These are phyloP conservation scores for Colletotrichum lentis DNA, from an alignment of 2,329 filamentous ascomycete genomes.

Conservation along the genomic window DNA sequence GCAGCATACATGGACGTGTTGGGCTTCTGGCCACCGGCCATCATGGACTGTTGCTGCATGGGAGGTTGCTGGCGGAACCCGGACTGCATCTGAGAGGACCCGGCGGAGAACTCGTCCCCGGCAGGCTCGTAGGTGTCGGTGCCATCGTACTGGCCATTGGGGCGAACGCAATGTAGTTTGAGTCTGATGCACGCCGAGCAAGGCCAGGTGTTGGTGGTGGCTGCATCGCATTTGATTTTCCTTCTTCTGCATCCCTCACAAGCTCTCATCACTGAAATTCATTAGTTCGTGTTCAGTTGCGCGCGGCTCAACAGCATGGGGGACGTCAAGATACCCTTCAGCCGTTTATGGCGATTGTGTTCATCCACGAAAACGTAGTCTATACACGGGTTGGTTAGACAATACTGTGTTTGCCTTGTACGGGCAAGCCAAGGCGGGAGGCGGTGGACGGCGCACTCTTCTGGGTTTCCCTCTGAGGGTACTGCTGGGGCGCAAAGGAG, in stretches of 20 bases:
- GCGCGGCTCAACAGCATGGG: background rate
- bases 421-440: constrained; percentile 5
- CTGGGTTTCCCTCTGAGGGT: constrained; percentile 72
- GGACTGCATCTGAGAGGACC: constrained; percentile 52
- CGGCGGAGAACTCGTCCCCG: constrained; percentile 47
- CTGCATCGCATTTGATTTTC: constrained; percentile 98
- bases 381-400: constrained; percentile 53
- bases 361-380: constrained; percentile 99
- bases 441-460: constrained; percentile 70
- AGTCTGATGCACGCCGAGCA: constrained; percentile 92
- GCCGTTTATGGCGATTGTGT: constrained; percentile 94
- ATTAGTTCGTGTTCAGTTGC: constrained; percentile 26
- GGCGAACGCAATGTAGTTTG: constrained; percentile 92
- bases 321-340: constrained; percentile 74
- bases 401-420: background rate
- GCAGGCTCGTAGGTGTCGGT: constrained; percentile 59
- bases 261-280: constrained; percentile 83
- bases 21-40: constrained; percentile 53
- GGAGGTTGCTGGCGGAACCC: constrained; percentile 61
- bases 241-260: constrained; percentile 93
- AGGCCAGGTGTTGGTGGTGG: constrained; percentile 96
- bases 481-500: constrained; percentile 73
- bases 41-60: constrained; percentile 58
- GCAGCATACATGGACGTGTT: constrained; percentile 57
- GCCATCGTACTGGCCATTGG: constrained; percentile 79